A percentile compares a stretch with the other conserved stretches of the same genome.
Conservation (phyloP, 768 basidiomycete genomes). For the Boletus rubroflammeus region DNA sequence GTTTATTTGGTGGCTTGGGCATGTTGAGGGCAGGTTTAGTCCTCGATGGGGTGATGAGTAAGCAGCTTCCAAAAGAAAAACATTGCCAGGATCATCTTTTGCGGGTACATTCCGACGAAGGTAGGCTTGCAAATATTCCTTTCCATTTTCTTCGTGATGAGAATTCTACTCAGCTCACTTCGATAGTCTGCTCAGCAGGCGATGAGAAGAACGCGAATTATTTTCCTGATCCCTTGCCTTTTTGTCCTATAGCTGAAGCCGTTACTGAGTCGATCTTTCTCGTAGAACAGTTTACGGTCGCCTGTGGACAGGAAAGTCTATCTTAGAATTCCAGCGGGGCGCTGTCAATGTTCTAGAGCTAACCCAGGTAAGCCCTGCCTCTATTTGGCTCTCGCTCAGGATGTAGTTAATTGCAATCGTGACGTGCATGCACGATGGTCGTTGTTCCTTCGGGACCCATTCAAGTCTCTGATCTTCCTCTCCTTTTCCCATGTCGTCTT, state of each 20-base stretch:
- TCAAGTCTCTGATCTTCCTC: conserved; percentile 67
- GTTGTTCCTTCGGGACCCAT: conserved; percentile 70
- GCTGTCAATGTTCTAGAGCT: neutral
- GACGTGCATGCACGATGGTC: conserved; percentile 63
- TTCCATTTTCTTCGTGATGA: conserved; percentile 25
- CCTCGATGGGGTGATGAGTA: neutral
- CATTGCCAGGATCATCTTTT: neutral
- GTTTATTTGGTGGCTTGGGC: conserved; percentile 24
- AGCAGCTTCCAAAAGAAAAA: neutral
- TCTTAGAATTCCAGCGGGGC: too few species aligned
- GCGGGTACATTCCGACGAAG: neutral
- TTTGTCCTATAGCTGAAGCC: neutral
- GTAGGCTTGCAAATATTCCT: conserved; percentile 1
- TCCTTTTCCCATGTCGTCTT: neutral
- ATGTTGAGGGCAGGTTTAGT: conserved; percentile 24
- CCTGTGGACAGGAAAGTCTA: neutral
- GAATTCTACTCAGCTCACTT: conserved; percentile 62
- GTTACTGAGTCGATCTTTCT: conserved; percentile 1
- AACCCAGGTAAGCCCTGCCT: conserved; percentile 14
- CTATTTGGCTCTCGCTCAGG: conserved; percentile 25
- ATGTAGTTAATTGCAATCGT: conserved; percentile 47
- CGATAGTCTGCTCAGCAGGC: conserved; percentile 45
- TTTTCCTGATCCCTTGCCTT: conserved; percentile 34
- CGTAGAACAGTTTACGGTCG: neutral
- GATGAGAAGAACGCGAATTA: conserved; percentile 52